Evolutionary conservation across 176 grass and related monocot species (phyloP).

Genomic region (Eleusine indica): DNA sequence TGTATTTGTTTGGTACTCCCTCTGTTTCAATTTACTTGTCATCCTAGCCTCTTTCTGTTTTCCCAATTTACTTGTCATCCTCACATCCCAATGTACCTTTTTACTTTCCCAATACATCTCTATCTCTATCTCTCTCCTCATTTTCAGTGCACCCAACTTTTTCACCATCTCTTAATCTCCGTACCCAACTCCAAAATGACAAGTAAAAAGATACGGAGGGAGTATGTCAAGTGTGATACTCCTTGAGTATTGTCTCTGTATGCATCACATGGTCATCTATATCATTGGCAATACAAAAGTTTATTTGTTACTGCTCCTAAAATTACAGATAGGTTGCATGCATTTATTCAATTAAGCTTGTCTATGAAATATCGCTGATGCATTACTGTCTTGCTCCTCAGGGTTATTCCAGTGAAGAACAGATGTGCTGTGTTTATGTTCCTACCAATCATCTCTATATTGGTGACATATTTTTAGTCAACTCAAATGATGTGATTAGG

Average conservation of each 20-base stretch:
- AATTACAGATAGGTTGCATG: background rate
- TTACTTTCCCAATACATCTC: too few species aligned
- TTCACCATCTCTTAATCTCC: too few species aligned
- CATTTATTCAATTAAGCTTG: background rate
- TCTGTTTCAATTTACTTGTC: too few species aligned
- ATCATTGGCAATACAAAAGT: background rate
- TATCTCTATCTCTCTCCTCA: too few species aligned
- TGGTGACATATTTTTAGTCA: slow-evolving; percentile 68
- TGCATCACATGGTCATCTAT: background rate
- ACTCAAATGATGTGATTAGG: slow-evolving; percentile 64
- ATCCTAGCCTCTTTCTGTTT: too few species aligned
- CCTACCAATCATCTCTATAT: slow-evolving; percentile 81
- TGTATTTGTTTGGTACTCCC: background rate
- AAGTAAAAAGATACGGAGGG: too few species aligned
- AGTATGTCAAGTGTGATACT: background rate
- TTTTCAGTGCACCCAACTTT: too few species aligned
- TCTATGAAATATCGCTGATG: slow-evolving; percentile 8
- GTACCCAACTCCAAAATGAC: too few species aligned
- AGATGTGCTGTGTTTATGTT: slow-evolving; percentile 68
- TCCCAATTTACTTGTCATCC: too few species aligned
- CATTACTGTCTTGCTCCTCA: slow-evolving; percentile 28
- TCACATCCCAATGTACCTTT: too few species aligned
- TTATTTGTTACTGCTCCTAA: background rate
- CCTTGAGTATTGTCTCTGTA: background rate
- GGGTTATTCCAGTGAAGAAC: slow-evolving; percentile 73